These are phyloP conservation scores for Alternaria tenuissima DNA, from an alignment of 2,329 filamentous ascomycete genomes.

Conservation along the genomic window DNA sequence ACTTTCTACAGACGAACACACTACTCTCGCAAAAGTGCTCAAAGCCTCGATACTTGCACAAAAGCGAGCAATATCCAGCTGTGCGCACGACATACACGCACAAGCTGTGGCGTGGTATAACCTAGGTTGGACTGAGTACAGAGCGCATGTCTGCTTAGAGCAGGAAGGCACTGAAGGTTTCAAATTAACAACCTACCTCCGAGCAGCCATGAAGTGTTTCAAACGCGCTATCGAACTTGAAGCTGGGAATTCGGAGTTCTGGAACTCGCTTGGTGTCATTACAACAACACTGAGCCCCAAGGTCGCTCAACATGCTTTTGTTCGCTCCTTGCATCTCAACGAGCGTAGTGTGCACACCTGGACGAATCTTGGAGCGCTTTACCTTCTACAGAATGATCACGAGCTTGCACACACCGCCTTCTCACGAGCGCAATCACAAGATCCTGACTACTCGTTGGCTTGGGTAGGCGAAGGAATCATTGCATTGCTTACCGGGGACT, in stretches of 20 bases:
- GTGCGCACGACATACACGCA: conserved; percentile 78
- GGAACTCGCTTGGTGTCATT: conserved; percentile 93
- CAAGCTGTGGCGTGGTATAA: conserved; percentile 98
- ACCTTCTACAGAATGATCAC: conserved; percentile 81
- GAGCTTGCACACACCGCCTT: conserved; percentile 91
- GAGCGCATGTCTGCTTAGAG: conserved; percentile 74
- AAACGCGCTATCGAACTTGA: conserved; percentile 96
- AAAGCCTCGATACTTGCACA: conserved; percentile 82
- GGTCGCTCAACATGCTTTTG: conserved; percentile 91
- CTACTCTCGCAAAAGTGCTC: conserved; percentile 64
- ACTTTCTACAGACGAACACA: conserved; percentile 26
- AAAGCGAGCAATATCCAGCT: conserved; percentile 82
- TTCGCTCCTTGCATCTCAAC: conserved; percentile 90
- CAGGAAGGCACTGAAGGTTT: conserved; percentile 36
- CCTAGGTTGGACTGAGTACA: conserved; percentile 90
- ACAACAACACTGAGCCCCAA: conserved; percentile 86
- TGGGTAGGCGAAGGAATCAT: conserved; percentile 94
- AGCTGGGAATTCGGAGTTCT: conserved; percentile 92
- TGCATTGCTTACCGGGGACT: conserved; percentile 77
- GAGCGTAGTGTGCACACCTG: conserved; percentile 84
- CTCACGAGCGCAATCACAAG: conserved; percentile 88
- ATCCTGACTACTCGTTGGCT: conserved; percentile 90
- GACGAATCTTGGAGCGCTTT: conserved; percentile 90
- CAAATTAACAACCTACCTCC: conserved; percentile 72
- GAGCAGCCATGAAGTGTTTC: conserved; percentile 86